phyloP scores from a whole-genome alignment of 257 asterid species.

The Galeopsis tetrahit region DNA sequence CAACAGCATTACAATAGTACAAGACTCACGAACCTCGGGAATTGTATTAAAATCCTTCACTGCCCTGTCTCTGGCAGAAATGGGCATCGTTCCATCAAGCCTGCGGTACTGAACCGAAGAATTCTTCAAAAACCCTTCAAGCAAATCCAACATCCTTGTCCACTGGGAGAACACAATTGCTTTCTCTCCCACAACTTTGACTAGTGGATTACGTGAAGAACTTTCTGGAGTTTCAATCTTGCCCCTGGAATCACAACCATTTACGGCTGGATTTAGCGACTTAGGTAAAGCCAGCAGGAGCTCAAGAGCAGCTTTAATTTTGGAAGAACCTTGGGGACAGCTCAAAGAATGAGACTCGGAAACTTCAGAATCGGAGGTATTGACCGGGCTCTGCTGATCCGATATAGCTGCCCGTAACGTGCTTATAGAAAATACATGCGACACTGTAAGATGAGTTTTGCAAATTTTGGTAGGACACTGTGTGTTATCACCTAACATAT shows the following conservation, averaged over 20 bases:
- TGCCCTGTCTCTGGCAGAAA: constrained; percentile 86
- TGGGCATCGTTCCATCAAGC: constrained; percentile 96
- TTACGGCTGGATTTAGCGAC: constrained; percentile 38
- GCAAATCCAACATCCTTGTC: constrained; percentile 98
- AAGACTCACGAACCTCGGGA: constrained; percentile 70
- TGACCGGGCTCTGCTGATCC: constrained; percentile 42
- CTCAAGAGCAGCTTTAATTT: constrained; percentile 83
- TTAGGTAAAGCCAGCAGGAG: constrained; percentile 63
- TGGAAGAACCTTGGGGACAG: constrained; percentile 73
- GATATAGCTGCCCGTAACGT: constrained; percentile 59
- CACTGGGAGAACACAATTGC: constrained; percentile 99
- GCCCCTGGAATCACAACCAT: constrained; percentile 33
- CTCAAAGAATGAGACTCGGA: constrained; percentile 44
- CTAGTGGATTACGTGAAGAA: constrained; percentile 38
- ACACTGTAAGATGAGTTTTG: constrained; percentile 56
- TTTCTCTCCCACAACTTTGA: constrained; percentile 64
- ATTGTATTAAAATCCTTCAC: constrained; percentile 86
- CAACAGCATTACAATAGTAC: constrained; percentile 26
- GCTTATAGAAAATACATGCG: constrained; percentile 60
- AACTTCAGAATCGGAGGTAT: constrained; percentile 39
- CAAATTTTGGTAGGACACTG: constrained; percentile 81
- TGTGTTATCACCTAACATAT: constrained; percentile 71
- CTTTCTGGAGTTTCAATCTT: constrained; percentile 30
- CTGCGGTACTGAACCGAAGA: constrained; percentile 82
- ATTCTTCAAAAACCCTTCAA: constrained; percentile 68